Evolutionary conservation across 2,329 filamentous ascomycete genomes (phyloP), one percentile per base, ranked within the genome.

Genomic region (Pyrenophora tritici-repentis): DNA sequence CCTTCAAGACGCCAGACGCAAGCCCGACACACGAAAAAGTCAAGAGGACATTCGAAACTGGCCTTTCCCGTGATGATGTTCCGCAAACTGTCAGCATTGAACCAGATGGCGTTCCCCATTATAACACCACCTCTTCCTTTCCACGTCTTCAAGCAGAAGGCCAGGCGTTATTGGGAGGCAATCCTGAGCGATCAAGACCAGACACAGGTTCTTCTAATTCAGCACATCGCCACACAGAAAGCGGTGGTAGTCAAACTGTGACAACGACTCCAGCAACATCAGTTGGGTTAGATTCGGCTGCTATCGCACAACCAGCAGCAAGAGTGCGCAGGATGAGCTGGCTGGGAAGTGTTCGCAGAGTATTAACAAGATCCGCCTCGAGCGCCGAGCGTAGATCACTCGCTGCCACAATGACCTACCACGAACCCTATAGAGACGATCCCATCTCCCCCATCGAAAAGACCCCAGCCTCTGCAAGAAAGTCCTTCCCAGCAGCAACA

Each of bases 71-170:
- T 24, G 40, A 43, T 6, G 64, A 71, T 33, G 54, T 59, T 22
- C 59, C 64, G 1, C 57, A 59, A 29, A 72, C 71, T 0, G 56
- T 67, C 10, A 70, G 66, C 58, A 79, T 55, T 66, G 61, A 65
- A 26, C 71, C 64, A 6, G 78, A 80, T 38, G 67, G 72, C 4
- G 81, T 83, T 33, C 79, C 76, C 2, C 83, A 80, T 67, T 76
- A 73, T 13, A 81, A 81, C 1, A 79, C 80, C 3, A 73, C 75
- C 14, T 78, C 80, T 1, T 78, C 75, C 0, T 77, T 83, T 44
- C 73, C 73, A 7, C 73, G 78, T 17, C 73, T 79, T 2, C 80
- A 80, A 61, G 74, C 75, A 13, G 81, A 84, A 66, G 79, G 79
- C 12, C 77, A 82, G 42, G 75, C 76, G 3, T 73, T 84, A 1